These are phyloP conservation scores for Yarrowia divulgata DNA, from an alignment of 805 yeast species.

Conservation along the genomic window DNA sequence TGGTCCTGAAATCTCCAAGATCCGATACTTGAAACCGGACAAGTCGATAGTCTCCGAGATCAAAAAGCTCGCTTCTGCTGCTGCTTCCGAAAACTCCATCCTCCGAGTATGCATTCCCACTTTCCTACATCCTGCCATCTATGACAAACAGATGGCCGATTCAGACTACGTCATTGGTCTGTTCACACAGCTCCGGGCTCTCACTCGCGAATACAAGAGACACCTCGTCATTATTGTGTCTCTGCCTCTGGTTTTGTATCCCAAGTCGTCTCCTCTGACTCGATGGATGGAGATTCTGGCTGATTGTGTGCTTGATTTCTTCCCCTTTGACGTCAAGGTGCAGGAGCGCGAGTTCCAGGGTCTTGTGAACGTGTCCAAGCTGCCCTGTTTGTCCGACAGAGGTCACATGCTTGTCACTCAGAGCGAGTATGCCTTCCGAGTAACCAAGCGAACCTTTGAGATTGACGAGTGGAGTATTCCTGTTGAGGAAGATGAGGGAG, in stretches of 20 bases:
- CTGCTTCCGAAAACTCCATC: slow-evolving; percentile 50
- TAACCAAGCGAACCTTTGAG: slow-evolving; percentile 82
- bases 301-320: slow-evolving; percentile 75
- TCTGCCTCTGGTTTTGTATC: slow-evolving; percentile 69
- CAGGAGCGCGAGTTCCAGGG: slow-evolving; percentile 62
- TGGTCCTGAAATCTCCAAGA: slow-evolving; percentile 1
- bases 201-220: slow-evolving; percentile 57
- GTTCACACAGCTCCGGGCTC: slow-evolving; percentile 62
- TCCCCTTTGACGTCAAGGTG: slow-evolving; percentile 80
- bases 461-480: slow-evolving; percentile 98
- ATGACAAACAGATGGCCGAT: slow-evolving; percentile 59
- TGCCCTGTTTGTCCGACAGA: slow-evolving; percentile 73
- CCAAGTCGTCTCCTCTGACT: slow-evolving; percentile 58
- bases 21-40: slow-evolving; percentile 11
- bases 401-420: slow-evolving; percentile 80
- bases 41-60: slow-evolving; percentile 53
- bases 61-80: slow-evolving; percentile 51
- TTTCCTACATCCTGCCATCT: slow-evolving; percentile 79
- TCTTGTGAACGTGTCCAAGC: slow-evolving; percentile 72
- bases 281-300: slow-evolving; percentile 63
- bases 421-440: slow-evolving; percentile 85
- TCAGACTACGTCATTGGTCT: slow-evolving; percentile 64
- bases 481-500: slow-evolving; percentile 76
- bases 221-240: slow-evolving; percentile 63
- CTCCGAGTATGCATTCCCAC: slow-evolving; percentile 77